phyloP scores from a whole-genome alignment of 1,284 basidiomycete species.

The Cerrena zonata region DNA sequence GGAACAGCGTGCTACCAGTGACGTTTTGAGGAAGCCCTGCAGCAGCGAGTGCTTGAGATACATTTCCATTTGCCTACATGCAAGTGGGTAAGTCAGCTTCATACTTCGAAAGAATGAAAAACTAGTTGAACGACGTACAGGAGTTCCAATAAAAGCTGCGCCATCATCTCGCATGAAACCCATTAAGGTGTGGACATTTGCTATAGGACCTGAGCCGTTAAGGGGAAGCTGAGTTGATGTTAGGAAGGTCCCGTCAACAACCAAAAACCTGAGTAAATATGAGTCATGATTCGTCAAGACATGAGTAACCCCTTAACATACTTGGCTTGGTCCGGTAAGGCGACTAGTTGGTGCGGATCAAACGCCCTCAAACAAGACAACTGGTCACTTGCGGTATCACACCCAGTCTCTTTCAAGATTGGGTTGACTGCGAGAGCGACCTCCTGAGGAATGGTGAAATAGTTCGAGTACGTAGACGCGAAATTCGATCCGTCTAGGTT shows the following conservation, averaged over 20 bases:
- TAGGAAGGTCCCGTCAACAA: conserved; percentile 42
- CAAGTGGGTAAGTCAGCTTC: too few species aligned
- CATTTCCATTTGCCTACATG: conserved; percentile 19
- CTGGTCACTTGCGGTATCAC: conserved; percentile 21
- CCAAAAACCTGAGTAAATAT: conserved; percentile 30
- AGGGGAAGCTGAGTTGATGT: conserved; percentile 35
- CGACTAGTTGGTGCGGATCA: conserved; percentile 30
- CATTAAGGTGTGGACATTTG: conserved; percentile 41
- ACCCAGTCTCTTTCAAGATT: conserved; percentile 32
- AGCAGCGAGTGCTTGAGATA: conserved; percentile 18
- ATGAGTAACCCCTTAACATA: conserved; percentile 15
- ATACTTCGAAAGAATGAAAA: background rate
- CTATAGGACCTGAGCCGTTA: conserved; percentile 33
- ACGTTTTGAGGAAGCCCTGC: conserved; percentile 19
- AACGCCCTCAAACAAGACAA: conserved; percentile 30
- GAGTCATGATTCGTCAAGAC: background rate
- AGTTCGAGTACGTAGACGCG: conserved; percentile 36
- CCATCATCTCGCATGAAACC: conserved; percentile 40
- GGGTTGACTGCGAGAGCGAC: conserved; percentile 27
- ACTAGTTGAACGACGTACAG: conserved; percentile 16
- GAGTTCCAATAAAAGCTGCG: conserved; percentile 30
- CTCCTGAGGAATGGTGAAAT: conserved; percentile 32
- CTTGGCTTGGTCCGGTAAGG: conserved; percentile 29
- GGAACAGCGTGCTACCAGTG: conserved; percentile 27
- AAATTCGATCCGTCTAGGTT: conserved; percentile 43